Evolutionary conservation across 2,329 filamentous ascomycete genomes (phyloP), one percentile per base, ranked within the genome.

Genomic region (Boeremia exigua): DNA sequence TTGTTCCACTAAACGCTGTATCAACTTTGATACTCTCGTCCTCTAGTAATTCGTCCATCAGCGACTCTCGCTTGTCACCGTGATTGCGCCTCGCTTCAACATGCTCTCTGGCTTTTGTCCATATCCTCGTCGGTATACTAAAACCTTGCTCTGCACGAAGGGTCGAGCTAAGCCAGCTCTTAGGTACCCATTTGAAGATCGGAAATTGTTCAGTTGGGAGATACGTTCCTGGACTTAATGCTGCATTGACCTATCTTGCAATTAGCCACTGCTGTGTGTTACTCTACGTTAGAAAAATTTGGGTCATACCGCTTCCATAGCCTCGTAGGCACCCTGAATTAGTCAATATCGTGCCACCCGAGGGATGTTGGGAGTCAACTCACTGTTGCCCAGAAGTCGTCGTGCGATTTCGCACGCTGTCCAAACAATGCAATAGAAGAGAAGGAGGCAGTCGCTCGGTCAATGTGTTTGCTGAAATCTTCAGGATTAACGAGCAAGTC

Each of bases 401-500:
- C 58, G 14, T 38, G 37, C 46, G 54, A 40, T 27, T 27, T 58
- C 0, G 61, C 67, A 29, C 65, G 64, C 45, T 70, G 63, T 40
- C 67, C 66, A 48, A 52, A 66, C 2, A 67, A 33, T 14, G 54
- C 48, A 52, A 69, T 67, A 15, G 60, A 34, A 11, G 62, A 53
- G 25, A 63, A 58, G 12, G 66, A 68, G 49, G 62, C 63, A 51
- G 54, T 67, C 9, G 59, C 34, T 28, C 64, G 52, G 14, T 63
- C 47, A 34, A 68, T 17, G 44, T 64, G 62, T 17, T 58, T 65
- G 39, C 49, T 60, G 42, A 81, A 84, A 15, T 79, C 73, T n/a
- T 73, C 64, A 0, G 82, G 80, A 8, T 70, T 73, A 3, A 67
- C 64, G 6, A 84, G 70, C 10, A 83, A 63, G 55, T 82, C 78